A percentile compares a stretch with the other conserved stretches of the same genome.
phyloP scores from a whole-genome alignment of 441 rosid species.

The Sinapis alba region DNA sequence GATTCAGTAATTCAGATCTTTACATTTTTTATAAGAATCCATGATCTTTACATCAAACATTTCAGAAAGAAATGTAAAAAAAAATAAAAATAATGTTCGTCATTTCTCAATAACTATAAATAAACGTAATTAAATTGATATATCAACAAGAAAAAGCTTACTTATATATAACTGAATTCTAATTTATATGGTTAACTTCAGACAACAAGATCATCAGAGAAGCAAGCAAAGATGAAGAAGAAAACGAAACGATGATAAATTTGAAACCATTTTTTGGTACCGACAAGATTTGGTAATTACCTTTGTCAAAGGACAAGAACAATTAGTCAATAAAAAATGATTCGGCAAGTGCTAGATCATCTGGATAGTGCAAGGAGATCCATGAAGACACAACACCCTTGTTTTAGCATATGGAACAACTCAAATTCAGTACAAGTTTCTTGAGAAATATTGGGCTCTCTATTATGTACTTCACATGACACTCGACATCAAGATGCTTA shows the following conservation, averaged over 20 bases:
- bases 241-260: background rate
- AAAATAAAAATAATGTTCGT: background rate
- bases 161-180: background rate
- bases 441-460: background rate
- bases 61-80: background rate
- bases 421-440: background rate
- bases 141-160: background rate
- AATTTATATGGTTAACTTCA: background rate
- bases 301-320: no score
- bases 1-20: background rate
- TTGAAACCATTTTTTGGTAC: background rate
- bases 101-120: background rate
- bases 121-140: background rate
- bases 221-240: background rate
- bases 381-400: background rate
- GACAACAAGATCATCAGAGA: background rate
- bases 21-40: background rate
- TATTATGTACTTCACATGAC: background rate
- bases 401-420: background rate
- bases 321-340: no score
- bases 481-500: background rate
- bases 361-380: background rate
- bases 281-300: no score
- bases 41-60: background rate
- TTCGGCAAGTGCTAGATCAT: background rate